These are phyloP conservation scores for Mycena citricolor DNA, from an alignment of 1,284 basidiomycete genomes.

Conservation along the genomic window DNA sequence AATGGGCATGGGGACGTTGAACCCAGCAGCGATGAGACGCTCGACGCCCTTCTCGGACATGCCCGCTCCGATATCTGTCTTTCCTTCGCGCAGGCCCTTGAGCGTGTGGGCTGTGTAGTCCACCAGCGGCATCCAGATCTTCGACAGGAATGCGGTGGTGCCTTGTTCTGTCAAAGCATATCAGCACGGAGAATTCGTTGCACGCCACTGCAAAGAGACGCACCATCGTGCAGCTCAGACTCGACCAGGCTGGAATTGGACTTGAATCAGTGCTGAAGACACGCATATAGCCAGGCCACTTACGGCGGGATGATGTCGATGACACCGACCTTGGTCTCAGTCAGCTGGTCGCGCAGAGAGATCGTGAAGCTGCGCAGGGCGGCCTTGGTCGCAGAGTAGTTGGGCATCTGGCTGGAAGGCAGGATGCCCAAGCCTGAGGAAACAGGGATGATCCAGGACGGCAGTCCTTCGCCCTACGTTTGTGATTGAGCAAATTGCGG, in stretches of 20 bases:
- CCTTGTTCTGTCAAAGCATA: conserved; percentile 44
- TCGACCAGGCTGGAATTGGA: conserved; percentile 50
- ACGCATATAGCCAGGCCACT: conserved; percentile 28
- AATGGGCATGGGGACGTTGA: too few species aligned
- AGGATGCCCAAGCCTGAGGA: conserved; percentile 52
- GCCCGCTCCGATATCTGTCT: conserved; percentile 40
- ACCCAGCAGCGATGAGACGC: too few species aligned
- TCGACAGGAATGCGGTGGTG: conserved; percentile 45
- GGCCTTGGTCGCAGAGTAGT: conserved; percentile 63
- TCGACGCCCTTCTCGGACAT: conserved; percentile 19
- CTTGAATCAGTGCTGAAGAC: conserved; percentile 2
- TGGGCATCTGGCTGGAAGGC: conserved; percentile 42
- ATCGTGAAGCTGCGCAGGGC: conserved; percentile 57
- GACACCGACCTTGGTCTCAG: conserved; percentile 52
- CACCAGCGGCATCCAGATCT: conserved; percentile 60
- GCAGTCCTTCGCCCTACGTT: conserved; percentile 39
- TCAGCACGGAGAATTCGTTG: conserved; percentile 4
- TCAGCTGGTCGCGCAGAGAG: conserved; percentile 49
- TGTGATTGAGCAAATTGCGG: conserved; percentile 14
- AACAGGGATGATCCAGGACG: conserved; percentile 52
- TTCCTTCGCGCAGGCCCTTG: conserved; percentile 48
- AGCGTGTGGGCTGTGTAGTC: conserved; percentile 48
- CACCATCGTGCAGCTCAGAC: conserved; percentile 65
- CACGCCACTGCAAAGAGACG: neutral
- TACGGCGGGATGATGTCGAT: conserved; percentile 64